phyloP scores from a whole-genome alignment of 2,329 filamentous ascomycete genomes.

The Phialophora chinensis region DNA sequence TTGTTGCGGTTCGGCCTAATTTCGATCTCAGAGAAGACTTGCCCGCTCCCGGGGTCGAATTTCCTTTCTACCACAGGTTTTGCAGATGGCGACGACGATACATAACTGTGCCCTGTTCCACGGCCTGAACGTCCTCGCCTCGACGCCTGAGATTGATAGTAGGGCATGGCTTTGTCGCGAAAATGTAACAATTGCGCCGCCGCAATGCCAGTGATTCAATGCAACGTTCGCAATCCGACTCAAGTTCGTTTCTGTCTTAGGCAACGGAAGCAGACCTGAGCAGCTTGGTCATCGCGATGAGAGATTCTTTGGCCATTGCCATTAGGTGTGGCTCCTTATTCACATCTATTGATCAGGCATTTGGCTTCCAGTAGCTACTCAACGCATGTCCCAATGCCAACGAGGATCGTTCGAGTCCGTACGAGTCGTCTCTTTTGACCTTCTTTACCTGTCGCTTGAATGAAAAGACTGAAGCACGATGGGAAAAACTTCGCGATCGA shows the following conservation, averaged over 20 bases:
- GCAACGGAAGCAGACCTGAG: slow-evolving; percentile 26
- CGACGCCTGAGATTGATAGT: background rate
- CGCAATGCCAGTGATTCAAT: background rate
- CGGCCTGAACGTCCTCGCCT: background rate
- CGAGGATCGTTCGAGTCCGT: background rate
- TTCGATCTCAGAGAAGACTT: slow-evolving; percentile 35
- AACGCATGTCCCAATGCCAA: background rate
- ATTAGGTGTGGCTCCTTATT: background rate
- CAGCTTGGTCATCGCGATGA: slow-evolving; percentile 38
- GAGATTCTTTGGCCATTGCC: slow-evolving; percentile 37
- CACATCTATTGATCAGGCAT: background rate
- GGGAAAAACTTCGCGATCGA: background rate
- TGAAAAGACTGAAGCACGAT: background rate
- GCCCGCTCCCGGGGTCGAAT: slow-evolving; percentile 35
- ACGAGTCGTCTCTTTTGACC: background rate
- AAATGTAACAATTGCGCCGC: background rate
- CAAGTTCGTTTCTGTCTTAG: background rate
- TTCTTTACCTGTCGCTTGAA: background rate
- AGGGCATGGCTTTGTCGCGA: slow-evolving; percentile 1
- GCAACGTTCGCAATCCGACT: background rate
- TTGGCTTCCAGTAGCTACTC: background rate
- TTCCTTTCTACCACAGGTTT: slow-evolving; percentile 9
- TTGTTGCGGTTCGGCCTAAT: slow-evolving; percentile 24
- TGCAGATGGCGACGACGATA: background rate
- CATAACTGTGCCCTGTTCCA: background rate